Base-by-base conservation (phyloP, 768 basidiomycete genomes). In the Nidularia pulvinata region DNA sequence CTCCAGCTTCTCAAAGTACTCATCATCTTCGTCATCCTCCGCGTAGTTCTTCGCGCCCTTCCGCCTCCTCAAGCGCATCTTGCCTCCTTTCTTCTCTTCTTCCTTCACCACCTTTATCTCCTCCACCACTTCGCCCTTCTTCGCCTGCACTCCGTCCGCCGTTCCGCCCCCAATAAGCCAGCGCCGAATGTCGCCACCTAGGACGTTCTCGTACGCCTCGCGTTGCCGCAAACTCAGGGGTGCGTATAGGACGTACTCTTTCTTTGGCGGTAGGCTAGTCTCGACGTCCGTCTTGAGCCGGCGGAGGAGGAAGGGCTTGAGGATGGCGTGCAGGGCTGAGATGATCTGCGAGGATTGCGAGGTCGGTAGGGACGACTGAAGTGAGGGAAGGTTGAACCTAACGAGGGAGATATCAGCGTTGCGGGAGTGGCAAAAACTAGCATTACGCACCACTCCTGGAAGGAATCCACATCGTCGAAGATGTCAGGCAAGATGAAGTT, bases 401-500 rank as follows among this genome's bases (percentile, higher is more conserved):
- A 6, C 57, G 32, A 25, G 42, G 11, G 1, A 42, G 45, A 11
- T 10, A 11, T 44, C 19, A 3, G 52, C 3, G 35, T 13, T 32
- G 6, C 4, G 30, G 22, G 34, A 48, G 7, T 49, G n/a, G 43
- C n/a, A 30, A 49, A 33, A 46, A 14, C 10, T 10, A 46, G 25
- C 14, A 33, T 16, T 13, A 55, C 76, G 11, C 48, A 90, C 95
- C 92, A 94, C 64, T 93, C 84, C 69, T 96, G 92, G 75, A 97
- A 97, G 3, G 88, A 80, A 51, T 92, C 86, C 19, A 96, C 75
- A 60, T 98, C 93, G 55, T 86, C 83, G 65, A 98, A 98, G 50
- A 98, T 86, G 59, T 95, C 89, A 0, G 97, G 97, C 4, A 98
- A 80, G 55, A 98, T 91, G 61, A 98, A 99, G 65, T 97, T 97